These are phyloP conservation scores for Sinapis alba DNA, from an alignment of 441 rosid species.

Conservation along the genomic window DNA sequence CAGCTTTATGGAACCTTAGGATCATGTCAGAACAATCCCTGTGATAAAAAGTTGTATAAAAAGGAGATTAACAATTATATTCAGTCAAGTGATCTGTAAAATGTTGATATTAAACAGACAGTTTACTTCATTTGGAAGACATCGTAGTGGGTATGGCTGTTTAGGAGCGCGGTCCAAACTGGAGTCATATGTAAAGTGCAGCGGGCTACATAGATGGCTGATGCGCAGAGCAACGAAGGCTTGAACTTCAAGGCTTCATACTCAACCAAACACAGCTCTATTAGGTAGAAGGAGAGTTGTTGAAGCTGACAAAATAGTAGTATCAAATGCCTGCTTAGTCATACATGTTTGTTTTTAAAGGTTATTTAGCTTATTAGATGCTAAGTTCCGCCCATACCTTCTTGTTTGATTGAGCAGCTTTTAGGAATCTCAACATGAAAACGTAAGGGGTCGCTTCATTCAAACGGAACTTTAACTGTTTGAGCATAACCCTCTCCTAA, in stretches of 20 bases:
- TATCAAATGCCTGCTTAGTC: conserved; percentile 9
- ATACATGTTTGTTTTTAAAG: conserved; percentile 1
- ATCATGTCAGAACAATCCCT: conserved; percentile 89
- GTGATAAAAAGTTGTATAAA: conserved; percentile 15
- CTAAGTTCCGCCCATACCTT: conserved; percentile 47
- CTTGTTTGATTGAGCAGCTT: conserved; percentile 82
- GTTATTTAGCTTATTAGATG: neutral
- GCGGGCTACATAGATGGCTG: conserved; percentile 81
- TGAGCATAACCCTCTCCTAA: conserved; percentile 83
- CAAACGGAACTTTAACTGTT: conserved; percentile 75
- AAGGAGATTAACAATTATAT: neutral
- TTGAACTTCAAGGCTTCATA: conserved; percentile 49
- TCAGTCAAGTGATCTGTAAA: conserved; percentile 1
- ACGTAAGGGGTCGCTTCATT: conserved; percentile 88
- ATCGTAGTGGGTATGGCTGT: conserved; percentile 61
- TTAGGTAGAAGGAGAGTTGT: conserved; percentile 82
- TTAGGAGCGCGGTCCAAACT: conserved; percentile 73
- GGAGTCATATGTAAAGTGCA: conserved; percentile 72
- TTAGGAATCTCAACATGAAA: conserved; percentile 91
- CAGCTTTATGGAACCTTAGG: conserved; percentile 69
- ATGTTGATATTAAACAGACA: conserved; percentile 5
- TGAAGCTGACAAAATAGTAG: conserved; percentile 59
- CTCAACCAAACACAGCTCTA: conserved; percentile 73
- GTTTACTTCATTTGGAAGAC: conserved; percentile 64
- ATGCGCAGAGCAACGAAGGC: conserved; percentile 85